Evolutionary conservation across 192 early-diverging fungal species (phyloP), one percentile per base, ranked within the genome.

Genomic region (Backusella australiensis): DNA sequence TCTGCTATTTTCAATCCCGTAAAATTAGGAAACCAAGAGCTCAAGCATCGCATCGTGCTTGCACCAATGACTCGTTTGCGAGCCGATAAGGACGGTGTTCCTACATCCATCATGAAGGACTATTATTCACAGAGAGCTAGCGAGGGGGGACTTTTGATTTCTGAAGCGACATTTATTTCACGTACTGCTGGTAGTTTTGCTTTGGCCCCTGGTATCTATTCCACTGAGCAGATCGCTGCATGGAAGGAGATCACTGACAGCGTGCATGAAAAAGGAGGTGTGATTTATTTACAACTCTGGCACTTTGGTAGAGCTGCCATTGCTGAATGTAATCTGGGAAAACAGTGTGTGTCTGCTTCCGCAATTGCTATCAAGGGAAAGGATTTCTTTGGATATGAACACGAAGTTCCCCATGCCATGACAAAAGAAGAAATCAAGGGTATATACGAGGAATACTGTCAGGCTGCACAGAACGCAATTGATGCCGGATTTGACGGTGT

Each of bases 401-500:
- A 75, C 3, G 41, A 75, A 32, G 67, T 71, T 12, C 78, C 78
- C 49, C 78, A 59, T 39, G 67, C 78, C 15, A 34, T 80, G 23
- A 35, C 34, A 19, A 34, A 34, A 6, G 21, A 11, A 2, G 78
- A 75, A 8, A 75, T 80, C n/a, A 29, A 69, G 14, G 17, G 34
- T 4, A n/a, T 80, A 2, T 52, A 59, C 19, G 26, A 71, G 6
- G 69, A 71, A 3, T 80, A 34, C 21, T 39, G 41, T 4, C 34
- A 75, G 9, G 91, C 93, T 34, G 92, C 96, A 0, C 74, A 77
- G 34, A 89, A 92, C 52, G 93, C 97, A 0, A 82, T 88, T 29
- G 83, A 86, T 52, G 96, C 96, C 7, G 95, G 94, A 1, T 94
- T 96, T 78, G 94, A 98, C 69, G 91, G 90, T 36, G 81, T 97